Base-by-base conservation (phyloP, 1,284 basidiomycete species). In the Ganoderma boninense region DNA sequence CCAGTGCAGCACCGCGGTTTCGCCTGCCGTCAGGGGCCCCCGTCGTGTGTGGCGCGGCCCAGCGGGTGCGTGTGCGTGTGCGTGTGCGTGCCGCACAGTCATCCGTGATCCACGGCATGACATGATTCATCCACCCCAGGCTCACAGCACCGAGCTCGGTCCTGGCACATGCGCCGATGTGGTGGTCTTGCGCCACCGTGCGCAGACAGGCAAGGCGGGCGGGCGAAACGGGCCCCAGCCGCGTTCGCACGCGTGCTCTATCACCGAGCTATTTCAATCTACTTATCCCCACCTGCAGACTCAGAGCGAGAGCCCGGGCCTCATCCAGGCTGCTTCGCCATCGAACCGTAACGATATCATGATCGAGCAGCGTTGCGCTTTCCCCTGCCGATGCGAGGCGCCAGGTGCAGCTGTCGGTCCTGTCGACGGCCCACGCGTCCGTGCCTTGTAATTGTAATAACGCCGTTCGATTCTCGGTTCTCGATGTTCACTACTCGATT, bases 211-310 rank as follows among this genome's bases (percentile, higher is more conserved):
- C 32, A 32, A 32, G 26, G 56, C 14, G 56, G 60, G 46, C 60
- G 60, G 23, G 40, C 60, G 38, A 43, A 62, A 62, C 54, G 64
- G 49, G 52, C 54, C 64, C 42, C 64, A 56, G 26, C 43, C 64
- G 64, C 29, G 32, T 65, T 65, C 64, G 64, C 64, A 65, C 64
- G 64, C 38, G 38, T 59, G 57, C 64, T 44, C 42, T 65, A 65
- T 65, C 64, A 59, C 64, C 64, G 64, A 65, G 64, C 56, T 59
- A 43, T 56, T 65, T 43, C 64, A 57, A 44, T 57, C 64, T 60
- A 54, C 49, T 54, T 54, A 54, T 54, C 49, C 49, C 49, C 49
- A 54, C 49, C 23, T 40, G 32, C 32, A 32, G n/a, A n/a, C n/a
- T n/a, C n/a, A n/a, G 38, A 40, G 38, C 8, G 38, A 54, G 49